Evolutionary conservation across 495 filamentous ascomycete genomes (phyloP), one percentile per base, ranked within the genome.

Genomic region (Usnea hakonensis): DNA sequence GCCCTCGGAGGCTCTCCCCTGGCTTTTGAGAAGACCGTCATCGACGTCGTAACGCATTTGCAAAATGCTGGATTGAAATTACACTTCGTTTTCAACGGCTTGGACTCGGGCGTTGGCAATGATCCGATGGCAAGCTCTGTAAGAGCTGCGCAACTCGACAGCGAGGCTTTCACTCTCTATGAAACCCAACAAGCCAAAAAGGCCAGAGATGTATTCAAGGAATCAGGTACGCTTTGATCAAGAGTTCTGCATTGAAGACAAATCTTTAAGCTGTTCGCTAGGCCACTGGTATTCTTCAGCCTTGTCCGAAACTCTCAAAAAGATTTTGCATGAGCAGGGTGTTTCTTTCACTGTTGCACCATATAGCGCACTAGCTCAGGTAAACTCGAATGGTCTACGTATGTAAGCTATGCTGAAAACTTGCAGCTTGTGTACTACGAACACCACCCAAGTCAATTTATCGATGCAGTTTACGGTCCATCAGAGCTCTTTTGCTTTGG

Each of bases 1-100:
- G 95, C 95, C 23, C 82, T 97, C 19, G 95, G 93, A 32, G 95
- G 95, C 52, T 81, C 90, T 61, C 93, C 95, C 2, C 90, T 95
- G 63, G 85, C 87, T 48, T 74, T 93, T 60, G 78, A 84, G 69
- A 73, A 72, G 37, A 85, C 85, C 57, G 87, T 97, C 60, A 82
- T 89, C 69, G 78, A 79, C 38, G 89, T 96, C 61, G 76, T 99
- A 7, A 79, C 84, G 65, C 74, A 77, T 66, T 82, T 91, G 83
- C 76, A 84, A 72, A 73, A 80, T 44, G 73, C 82, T 75, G 71
- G 79, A 58, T 30, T 86, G 91, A 50, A 82, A 73, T 35, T 89
- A 85, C 38, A 71, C 92, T 97, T 97, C 69, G 83, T 97, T 55
- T 97, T 99, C 75, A 87, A 89, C 72, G 95, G 95, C 37, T 80